Evolutionary conservation across 768 basidiomycete genomes (phyloP).

Genomic region (Tulasnella sp.): DNA sequence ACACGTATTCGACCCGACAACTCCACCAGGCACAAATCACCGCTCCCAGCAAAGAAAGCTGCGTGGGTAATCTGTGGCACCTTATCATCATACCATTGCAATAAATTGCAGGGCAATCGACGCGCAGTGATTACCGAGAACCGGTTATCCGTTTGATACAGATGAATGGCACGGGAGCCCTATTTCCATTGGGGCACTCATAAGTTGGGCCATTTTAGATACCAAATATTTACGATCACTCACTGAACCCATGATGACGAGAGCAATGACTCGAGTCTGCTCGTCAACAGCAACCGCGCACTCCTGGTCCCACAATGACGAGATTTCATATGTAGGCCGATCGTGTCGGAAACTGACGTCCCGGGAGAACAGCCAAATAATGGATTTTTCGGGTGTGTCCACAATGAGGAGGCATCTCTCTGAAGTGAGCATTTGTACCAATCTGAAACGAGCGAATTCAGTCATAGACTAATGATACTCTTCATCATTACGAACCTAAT

Average conservation of each 20-base stretch:
- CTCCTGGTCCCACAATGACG: slow-evolving; percentile 41
- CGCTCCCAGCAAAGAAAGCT: not conserved
- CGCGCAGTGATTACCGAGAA: slow-evolving; percentile 41
- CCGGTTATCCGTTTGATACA: slow-evolving; percentile 47
- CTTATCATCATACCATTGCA: slow-evolving; percentile 44
- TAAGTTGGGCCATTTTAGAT: too few species aligned
- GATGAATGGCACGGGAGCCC: not conserved
- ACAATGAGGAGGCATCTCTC: not conserved
- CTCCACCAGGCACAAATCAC: not conserved
- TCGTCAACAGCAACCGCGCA: slow-evolving; percentile 54
- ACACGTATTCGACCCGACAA: not conserved
- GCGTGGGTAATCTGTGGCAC: slow-evolving; percentile 8
- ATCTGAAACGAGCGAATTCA: too few species aligned
- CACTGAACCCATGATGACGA: slow-evolving; percentile 8
- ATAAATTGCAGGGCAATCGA: slow-evolving; percentile 45
- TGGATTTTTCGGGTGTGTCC: not conserved
- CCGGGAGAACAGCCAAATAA: not conserved
- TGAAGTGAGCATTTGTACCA: not conserved
- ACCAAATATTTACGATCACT: not conserved
- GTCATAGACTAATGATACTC: too few species aligned
- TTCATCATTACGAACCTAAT: too few species aligned
- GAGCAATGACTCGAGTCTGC: slow-evolving; percentile 47
- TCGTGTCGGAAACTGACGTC: not conserved
- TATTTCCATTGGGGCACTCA: not conserved
- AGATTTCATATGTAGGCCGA: not conserved